Base-by-base conservation (phyloP, 352 stramenopile genomes). In the Phytopythium kandeliae region DNA sequence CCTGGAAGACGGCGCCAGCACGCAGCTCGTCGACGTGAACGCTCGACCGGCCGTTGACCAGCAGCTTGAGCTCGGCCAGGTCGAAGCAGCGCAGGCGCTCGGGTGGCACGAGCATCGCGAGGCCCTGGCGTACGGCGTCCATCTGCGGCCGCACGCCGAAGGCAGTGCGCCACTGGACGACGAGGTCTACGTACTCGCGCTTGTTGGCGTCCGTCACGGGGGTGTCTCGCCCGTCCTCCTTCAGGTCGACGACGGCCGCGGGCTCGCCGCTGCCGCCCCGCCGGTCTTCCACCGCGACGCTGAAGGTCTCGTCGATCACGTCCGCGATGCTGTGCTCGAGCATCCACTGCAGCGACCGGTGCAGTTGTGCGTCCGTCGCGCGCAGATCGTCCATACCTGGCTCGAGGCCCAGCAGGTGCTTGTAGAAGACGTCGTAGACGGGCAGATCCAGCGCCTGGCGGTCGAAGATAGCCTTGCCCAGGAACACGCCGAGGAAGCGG, bases 401-500 rank as follows among this genome's bases (percentile, higher is more conserved):
- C 12, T 57, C 38, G 0, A 74, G 28, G 22, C 79, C 63, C 12
- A 94, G 51, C 9, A 95, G 30, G 15, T 86, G 67, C 56, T 92
- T 92, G 57, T 88, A 77, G 16, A 96, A 44, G 11, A 66, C 60
- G 40, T 89, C 71, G 26, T 78, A 88, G n/a, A 96, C 45, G 0
- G 85, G 86, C 9, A 93, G 60, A 55, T 93, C 81, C 4, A 94
- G 42, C 0, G 79, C 88, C 51, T 95, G 86, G 1, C 85, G 69
- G 58, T 96, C 86, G 58, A 89, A 95, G 30, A 96, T 78, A 3
- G 86, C 84, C 50, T 96, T 96, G 31, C 62, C 85, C 22, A 95
- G 64, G 49, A 95, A 79, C 46, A 81, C 89, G 12, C 86, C 81
- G 0, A 90, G 55, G 48, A 89, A 90, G 12, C 67, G 66, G 63